These are phyloP conservation scores for Ganoderma multipileum DNA, from an alignment of 1,284 basidiomycete species.

Conservation along the genomic window DNA sequence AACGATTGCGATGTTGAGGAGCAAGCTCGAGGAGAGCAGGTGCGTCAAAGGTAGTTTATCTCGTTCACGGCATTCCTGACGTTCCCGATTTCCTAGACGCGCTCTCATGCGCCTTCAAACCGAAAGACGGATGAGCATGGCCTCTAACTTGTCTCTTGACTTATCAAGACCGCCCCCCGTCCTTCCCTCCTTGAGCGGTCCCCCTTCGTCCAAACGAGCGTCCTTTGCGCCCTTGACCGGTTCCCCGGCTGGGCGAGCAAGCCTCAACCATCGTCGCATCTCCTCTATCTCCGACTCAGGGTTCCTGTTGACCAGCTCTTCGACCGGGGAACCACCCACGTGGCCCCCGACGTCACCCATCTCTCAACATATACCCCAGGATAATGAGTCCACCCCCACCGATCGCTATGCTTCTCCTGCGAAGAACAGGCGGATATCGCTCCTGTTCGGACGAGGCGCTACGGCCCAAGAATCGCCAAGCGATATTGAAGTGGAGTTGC, in stretches of 20 bases:
- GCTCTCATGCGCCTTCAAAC: conserved; percentile 92
- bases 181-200: conserved; percentile 43
- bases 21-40: conserved; percentile 93
- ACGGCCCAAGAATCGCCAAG: conserved; percentile 36
- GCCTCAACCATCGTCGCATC: conserved; percentile 72
- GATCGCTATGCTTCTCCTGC: conserved; percentile 32
- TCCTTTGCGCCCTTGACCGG: conserved; percentile 77
- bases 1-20: conserved; percentile 78
- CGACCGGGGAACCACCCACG: conserved; percentile 25
- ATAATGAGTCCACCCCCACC: conserved; percentile 26
- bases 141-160: conserved; percentile 58
- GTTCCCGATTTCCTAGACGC: conserved; percentile 53
- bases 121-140: conserved; percentile 73
- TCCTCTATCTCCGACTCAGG: conserved; percentile 70
- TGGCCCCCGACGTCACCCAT: conserved; percentile 34
- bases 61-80: not conserved
- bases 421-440: conserved; percentile 55
- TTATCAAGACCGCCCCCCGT: conserved; percentile 52
- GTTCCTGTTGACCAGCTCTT: conserved; percentile 34
- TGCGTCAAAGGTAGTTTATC: conserved; percentile 40
- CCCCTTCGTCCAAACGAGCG: conserved; percentile 66
- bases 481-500: conserved; percentile 50
- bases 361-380: conserved; percentile 36
- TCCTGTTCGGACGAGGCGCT: conserved; percentile 56
- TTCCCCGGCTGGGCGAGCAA: conserved; percentile 50